Evolutionary conservation across 306 rosid genomes (phyloP).

Genomic region (Gillenia trifoliata): DNA sequence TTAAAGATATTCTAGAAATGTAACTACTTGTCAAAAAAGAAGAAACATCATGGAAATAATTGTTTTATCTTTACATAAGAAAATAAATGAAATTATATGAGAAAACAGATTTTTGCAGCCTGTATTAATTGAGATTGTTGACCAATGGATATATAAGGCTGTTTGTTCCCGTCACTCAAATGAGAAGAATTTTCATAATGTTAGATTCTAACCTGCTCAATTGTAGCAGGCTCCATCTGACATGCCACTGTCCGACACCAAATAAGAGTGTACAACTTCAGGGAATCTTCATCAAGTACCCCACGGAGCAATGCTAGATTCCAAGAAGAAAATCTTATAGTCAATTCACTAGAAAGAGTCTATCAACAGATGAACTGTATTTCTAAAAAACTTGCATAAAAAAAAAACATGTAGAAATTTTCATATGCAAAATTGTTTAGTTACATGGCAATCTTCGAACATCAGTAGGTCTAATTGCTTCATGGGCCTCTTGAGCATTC

Average conservation of each 20-base stretch:
- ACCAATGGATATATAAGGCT: neutral
- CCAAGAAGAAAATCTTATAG: slow-evolving; percentile 19
- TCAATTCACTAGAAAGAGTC: slow-evolving; percentile 18
- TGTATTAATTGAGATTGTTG: neutral
- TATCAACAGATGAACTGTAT: slow-evolving; percentile 23
- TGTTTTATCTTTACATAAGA: neutral
- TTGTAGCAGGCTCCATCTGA: slow-evolving; percentile 78
- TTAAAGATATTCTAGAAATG: neutral
- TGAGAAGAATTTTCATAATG: neutral
- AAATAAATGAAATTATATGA: neutral
- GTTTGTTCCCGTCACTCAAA: neutral
- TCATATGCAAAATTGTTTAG: slow-evolving; percentile 6
- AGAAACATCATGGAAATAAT: neutral
- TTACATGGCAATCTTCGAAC: slow-evolving; percentile 80
- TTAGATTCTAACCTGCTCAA: slow-evolving; percentile 60
- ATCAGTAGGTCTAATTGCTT: slow-evolving; percentile 96
- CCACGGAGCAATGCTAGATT: slow-evolving; percentile 64
- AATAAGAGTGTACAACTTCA: slow-evolving; percentile 82
- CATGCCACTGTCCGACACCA: slow-evolving; percentile 90
- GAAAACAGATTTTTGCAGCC: neutral
- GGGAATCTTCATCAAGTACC: slow-evolving; percentile 70
- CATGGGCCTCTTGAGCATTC: slow-evolving; percentile 99
- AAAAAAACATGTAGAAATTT: slow-evolving; percentile 2
- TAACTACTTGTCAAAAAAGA: neutral
- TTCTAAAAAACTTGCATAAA: neutral